Evolutionary conservation across 192 early-diverging fungal genomes (phyloP).

Genomic region (Coemansia sp.): DNA sequence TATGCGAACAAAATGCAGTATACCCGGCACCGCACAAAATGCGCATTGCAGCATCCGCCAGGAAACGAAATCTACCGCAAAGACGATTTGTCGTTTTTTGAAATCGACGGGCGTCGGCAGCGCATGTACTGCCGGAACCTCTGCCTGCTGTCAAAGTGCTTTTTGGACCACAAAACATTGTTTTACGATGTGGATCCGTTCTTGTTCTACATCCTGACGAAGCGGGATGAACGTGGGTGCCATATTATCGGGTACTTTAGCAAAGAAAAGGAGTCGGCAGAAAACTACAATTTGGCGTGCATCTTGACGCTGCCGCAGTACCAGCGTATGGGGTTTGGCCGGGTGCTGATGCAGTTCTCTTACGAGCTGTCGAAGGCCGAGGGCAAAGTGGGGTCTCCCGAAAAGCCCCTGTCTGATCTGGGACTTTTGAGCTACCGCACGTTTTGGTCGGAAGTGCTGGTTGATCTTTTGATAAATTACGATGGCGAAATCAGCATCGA

Average conservation of each 20-base stretch:
- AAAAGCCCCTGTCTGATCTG: slow-evolving; percentile 97
- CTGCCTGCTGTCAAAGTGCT: slow-evolving; percentile 92
- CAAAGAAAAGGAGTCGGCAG: slow-evolving; percentile 96
- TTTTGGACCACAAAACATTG: slow-evolving; percentile 98
- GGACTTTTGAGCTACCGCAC: slow-evolving; percentile 92
- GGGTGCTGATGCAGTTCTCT: slow-evolving; percentile 92
- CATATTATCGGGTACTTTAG: slow-evolving; percentile 98
- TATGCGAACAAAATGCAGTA: slow-evolving; percentile 73
- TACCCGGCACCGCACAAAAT: slow-evolving; percentile 80
- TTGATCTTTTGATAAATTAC: slow-evolving; percentile 68
- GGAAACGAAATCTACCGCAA: slow-evolving; percentile 99
- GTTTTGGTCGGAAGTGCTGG: slow-evolving; percentile 91
- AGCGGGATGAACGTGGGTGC: slow-evolving; percentile 78
- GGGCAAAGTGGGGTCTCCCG: slow-evolving; percentile 90
- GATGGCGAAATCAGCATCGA: slow-evolving; percentile 84
- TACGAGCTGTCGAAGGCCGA: slow-evolving; percentile 96
- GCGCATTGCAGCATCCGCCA: slow-evolving; percentile 90
- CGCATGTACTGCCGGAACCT: slow-evolving; percentile 93
- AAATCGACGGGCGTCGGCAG: slow-evolving; percentile 95
- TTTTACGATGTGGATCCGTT: slow-evolving; percentile 99
- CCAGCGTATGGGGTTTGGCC: slow-evolving; percentile 94
- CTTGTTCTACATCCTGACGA: slow-evolving; percentile 94
- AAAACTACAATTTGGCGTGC: slow-evolving; percentile 98
- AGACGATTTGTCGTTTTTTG: slow-evolving; percentile 91
- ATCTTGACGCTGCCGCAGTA: slow-evolving; percentile 97